These are phyloP conservation scores for Monosporascus sp. DNA, from an alignment of 2,329 filamentous ascomycete genomes.

Conservation along the genomic window DNA sequence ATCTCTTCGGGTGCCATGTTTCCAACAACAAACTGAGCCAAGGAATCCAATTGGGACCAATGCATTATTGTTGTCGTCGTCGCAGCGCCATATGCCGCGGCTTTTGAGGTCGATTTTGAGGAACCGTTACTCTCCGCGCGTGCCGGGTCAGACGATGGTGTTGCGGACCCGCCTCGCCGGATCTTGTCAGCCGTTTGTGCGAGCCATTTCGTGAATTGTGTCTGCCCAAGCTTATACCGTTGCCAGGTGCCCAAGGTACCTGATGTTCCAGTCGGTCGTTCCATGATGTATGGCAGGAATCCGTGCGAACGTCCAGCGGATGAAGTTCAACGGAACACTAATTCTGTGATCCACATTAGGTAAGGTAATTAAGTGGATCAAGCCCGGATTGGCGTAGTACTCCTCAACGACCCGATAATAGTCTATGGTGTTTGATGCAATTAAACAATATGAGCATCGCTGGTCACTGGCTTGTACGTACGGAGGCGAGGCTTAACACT, in stretches of 20 bases:
- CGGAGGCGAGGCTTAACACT: no score
- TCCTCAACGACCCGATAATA: no score
- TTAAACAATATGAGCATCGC: no score
- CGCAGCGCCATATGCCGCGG: background rate
- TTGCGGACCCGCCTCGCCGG: background rate
- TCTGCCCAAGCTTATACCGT: constrained; percentile 10
- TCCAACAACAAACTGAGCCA: constrained; percentile 15
- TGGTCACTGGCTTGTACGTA: no score
- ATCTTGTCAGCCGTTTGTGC: constrained; percentile 9
- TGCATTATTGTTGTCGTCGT: background rate
- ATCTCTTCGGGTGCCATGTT: constrained; percentile 18
- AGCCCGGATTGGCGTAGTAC: no score
- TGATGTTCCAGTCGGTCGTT: background rate
- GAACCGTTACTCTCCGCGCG: background rate
- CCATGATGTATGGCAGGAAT: background rate
- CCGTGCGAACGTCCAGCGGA: no score
- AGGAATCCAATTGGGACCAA: constrained; percentile 7
- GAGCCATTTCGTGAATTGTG: constrained; percentile 10
- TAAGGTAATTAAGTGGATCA: no score
- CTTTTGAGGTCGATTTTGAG: background rate
- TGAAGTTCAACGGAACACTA: no score
- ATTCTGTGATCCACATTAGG: no score
- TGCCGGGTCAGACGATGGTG: background rate
- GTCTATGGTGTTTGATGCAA: no score
- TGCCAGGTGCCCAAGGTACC: constrained; percentile 9